Evolutionary conservation across 106 monocot species (phyloP), one percentile per base, ranked within the genome.

Genomic region (Apostasia ramifera): DNA sequence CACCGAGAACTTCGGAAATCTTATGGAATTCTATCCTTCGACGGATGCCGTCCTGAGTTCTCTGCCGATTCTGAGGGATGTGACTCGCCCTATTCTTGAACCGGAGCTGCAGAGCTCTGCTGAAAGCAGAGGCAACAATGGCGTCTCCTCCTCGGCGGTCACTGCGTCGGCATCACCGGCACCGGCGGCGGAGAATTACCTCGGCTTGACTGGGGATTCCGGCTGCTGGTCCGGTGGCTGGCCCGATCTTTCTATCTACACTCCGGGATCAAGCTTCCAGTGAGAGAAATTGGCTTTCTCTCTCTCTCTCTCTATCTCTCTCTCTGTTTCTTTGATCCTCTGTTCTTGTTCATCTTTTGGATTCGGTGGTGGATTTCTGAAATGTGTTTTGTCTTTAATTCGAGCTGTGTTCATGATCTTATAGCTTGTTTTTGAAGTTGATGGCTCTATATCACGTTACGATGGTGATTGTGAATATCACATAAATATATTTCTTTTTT

Each of bases 191-290:
- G 67, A 67, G 41, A 67, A 41, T 53, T 67, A 40, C 45, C 12
- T 67, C 9, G 10, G 67, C 40, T 12, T 67, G 39, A 51, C 15
- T 8, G 67, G 26, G 40, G 67, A 68, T 40, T 68, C 50, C 48
- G 42, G 67, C 52, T 37, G 67, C 51, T 68, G 67, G 66, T n/a
- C 55, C 69, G 63, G 57, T 39, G 69, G 63, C 2, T 74, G 75
- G 75, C 59, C 75, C 6, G 75, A 80, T 59, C 75, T 80, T 15
- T 75, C 80, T 40, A 75, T 80, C 45, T 80, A 80, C 75, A 80
- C 80, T 37, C 80, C 80, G 47, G 71, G 75, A 47, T 67, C 71
- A 43, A 67, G 58, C 38, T 75, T 75, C 66, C 75, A 69, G 62
- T 71, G 71, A 71, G 6, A 40, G 39, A 7, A 59, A 59, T 37